Conservation (phyloP, 768 basidiomycete species). For the Filobasidium wieringae region DNA sequence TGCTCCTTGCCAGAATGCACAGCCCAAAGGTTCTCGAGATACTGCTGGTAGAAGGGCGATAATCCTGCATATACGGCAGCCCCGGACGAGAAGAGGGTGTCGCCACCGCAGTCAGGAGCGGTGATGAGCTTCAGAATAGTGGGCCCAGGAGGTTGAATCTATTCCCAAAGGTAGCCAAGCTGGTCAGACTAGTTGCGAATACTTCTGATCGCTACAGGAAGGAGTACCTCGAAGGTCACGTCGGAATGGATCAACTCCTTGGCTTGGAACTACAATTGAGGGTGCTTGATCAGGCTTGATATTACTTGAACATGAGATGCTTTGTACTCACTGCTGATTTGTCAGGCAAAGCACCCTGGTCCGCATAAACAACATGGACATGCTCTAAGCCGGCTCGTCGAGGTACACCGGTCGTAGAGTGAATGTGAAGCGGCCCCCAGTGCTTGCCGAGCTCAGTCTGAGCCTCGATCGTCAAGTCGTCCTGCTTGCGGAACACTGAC, state of each 20-base stretch:
- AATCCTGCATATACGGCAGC: conserved; percentile 73
- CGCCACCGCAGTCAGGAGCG: conserved; percentile 59
- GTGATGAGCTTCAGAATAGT: conserved; percentile 67
- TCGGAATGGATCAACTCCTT: conserved; percentile 73
- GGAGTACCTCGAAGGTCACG: conserved; percentile 59
- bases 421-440: conserved; percentile 52
- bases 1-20: conserved; percentile 68
- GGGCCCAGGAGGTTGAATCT: conserved; percentile 56
- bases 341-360: conserved; percentile 35
- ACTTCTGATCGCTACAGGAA: neutral
- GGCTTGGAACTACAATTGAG: conserved; percentile 61
- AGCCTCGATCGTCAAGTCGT: conserved; percentile 27
- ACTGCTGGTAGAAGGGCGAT: conserved; percentile 60
- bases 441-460: conserved; percentile 31
- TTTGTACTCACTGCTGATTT: too few species aligned
- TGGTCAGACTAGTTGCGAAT: neutral
- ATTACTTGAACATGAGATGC: too few species aligned
- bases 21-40: conserved; percentile 60
- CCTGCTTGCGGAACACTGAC: conserved; percentile 34
- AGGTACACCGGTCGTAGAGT: conserved; percentile 69
- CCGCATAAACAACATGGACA: conserved; percentile 39
- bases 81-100: conserved; percentile 73
- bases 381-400: conserved; percentile 48
- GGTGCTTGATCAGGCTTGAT: too few species aligned
- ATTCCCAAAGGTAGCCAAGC: neutral